Base-by-base conservation (phyloP, 768 basidiomycete species). In the Psilocybe sp. region DNA sequence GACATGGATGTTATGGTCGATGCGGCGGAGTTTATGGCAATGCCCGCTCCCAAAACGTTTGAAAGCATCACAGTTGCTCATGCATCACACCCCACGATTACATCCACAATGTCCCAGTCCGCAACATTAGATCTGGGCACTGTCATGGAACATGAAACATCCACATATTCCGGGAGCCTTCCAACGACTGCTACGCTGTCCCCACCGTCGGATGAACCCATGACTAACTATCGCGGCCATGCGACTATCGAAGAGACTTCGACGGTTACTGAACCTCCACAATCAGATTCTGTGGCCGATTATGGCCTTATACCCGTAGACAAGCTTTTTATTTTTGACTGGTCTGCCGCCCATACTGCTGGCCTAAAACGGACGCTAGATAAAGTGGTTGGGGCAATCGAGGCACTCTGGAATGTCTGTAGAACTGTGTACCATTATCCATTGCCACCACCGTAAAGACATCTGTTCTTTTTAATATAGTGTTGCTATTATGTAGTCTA, bases 391-490 rank as follows among this genome's bases (percentile, higher is more conserved):
- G 60, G 64, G 31, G 66, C 74, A 5, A 46, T 77, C 42, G 70
- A 69, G 44, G 63, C 66, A 14, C 63, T 76, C 4, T 84, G 78
- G 78, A 66, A 73, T 50, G 44, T 81, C n/a, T 60, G 76, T 38
- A 68, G 74, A 56, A 77, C 64, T 64, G 64, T 73, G 19, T 77
- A 80, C 58, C 79, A 84, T 60, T 85, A 80, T 53, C 83, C 82
- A 1, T 52, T 84, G 53, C 74, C 77, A 52, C 81, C 81, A 37
- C 74, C 78, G 34, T 71, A 62, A 56, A 49, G 42, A 56, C 16
- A 36, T 9, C 14, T 20, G 39, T 31, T 13, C 28, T 48, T 32
- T 45, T 28, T 28, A 49, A 23, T 39, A 49, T 52, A 16, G 31
- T 48, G 35, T 46, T 50, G 41, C 20, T 47, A 19, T 38, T 50